phyloP scores from a whole-genome alignment of 2,329 filamentous ascomycete species.

The Aspergillus sojae region DNA sequence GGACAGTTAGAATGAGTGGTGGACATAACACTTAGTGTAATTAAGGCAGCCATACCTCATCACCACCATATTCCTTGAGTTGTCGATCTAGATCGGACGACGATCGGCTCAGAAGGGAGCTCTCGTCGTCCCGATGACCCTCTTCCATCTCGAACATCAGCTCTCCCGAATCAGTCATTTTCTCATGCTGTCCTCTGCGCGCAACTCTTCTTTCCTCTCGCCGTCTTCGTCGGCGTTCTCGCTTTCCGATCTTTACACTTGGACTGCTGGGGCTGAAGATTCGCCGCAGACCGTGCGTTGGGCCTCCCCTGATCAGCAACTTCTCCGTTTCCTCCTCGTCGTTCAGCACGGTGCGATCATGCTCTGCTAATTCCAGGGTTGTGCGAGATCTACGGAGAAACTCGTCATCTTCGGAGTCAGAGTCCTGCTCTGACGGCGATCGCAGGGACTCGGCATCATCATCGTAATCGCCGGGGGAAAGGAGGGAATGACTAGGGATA shows the following conservation, averaged over 20 bases:
- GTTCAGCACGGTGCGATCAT: conserved; percentile 71
- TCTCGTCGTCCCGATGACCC: conserved; percentile 62
- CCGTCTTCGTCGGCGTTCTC: conserved; percentile 55
- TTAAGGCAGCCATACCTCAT: conserved; percentile 27
- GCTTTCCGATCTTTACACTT: conserved; percentile 53
- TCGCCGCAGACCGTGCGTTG: conserved; percentile 40
- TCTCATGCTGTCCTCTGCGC: conserved; percentile 53
- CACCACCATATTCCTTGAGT: conserved; percentile 34
- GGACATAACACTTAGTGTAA: conserved; percentile 1
- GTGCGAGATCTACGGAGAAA: conserved; percentile 67
- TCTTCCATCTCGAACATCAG: conserved; percentile 92
- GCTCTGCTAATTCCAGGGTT: conserved; percentile 68
- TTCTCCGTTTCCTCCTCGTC: conserved; percentile 69
- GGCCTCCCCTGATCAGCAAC: conserved; percentile 45
- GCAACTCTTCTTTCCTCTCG: conserved; percentile 45
- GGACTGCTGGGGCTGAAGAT: conserved; percentile 48
- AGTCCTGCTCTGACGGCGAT: conserved; percentile 67
- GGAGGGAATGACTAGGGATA: conserved; percentile 49
- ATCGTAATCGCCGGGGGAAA: conserved; percentile 67
- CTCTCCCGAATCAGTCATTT: conserved; percentile 67
- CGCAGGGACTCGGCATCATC: conserved; percentile 70
- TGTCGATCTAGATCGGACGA: conserved; percentile 57
- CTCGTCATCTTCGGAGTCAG: conserved; percentile 75
- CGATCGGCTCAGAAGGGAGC: conserved; percentile 61
- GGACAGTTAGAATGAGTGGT: neutral